Conservation (phyloP, 1,284 basidiomycete species). For the Laetiporus sulphureus region DNA sequence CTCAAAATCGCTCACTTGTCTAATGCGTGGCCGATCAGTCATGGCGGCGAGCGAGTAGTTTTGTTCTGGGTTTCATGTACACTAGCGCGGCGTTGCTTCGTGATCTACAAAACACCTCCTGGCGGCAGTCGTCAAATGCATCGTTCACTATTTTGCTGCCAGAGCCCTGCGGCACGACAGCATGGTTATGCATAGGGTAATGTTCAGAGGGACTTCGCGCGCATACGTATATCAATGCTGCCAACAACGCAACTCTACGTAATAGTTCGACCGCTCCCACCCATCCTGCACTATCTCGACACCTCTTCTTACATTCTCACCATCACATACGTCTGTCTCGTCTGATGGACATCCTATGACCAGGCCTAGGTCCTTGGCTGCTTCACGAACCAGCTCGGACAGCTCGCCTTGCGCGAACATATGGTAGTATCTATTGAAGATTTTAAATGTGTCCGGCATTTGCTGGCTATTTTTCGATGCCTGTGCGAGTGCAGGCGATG, state of each 20-base stretch:
- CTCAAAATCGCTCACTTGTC: background rate
- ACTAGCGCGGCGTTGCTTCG: conserved; percentile 13
- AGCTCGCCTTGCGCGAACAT: conserved; percentile 85
- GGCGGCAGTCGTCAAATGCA: no score
- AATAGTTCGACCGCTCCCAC: conserved; percentile 86
- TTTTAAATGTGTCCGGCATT: no score
- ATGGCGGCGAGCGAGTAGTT: conserved; percentile 70
- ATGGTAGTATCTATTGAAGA: conserved; percentile 89
- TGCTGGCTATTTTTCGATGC: conserved; percentile 3
- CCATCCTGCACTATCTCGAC: conserved; percentile 66
- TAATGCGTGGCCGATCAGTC: conserved; percentile 34
- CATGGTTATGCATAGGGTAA: no score
- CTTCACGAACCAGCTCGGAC: conserved; percentile 48
- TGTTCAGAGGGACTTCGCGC: background rate
- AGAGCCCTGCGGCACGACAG: no score
- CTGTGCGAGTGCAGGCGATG: background rate
- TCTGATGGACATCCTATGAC: conserved; percentile 32
- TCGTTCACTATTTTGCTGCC: no score
- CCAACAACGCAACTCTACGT: conserved; percentile 67
- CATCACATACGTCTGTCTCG: conserved; percentile 9
- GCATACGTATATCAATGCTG: conserved; percentile 21
- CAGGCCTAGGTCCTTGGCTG: conserved; percentile 56
- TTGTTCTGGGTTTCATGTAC: no score
- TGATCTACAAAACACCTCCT: no score
- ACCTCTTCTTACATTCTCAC: conserved; percentile 28